Evolutionary conservation across 106 monocot genomes (phyloP), one percentile per base, ranked within the genome.

Genomic region (Alisma plantagoaquatica): DNA sequence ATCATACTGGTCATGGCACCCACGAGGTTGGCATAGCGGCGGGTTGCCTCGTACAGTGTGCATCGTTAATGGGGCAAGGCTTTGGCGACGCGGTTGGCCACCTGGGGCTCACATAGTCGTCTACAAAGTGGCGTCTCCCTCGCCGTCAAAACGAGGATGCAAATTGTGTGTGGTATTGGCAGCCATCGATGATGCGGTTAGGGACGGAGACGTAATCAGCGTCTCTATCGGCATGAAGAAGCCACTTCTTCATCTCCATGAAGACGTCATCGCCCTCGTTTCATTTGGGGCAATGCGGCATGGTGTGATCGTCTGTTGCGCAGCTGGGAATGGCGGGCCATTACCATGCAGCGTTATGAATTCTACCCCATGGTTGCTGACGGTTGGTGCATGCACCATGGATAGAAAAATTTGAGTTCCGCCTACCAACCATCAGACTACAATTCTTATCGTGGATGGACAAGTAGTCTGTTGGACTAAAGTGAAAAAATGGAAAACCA

Each of bases 71-170:
- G 49, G 38, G 22, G 24, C 81, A 74, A 47, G 96, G 84, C 22
- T 26, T 27, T 9, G 96, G 96, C 6, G 65, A 52, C 12, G 96
- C 96, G 24, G 42, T 60, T 0, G 96, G 89, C 8, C 96, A 16
- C 68, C 73, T 1, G 66, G 69, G 18, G 88, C 89, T n/a, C 67
- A 65, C 44, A 70, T 98, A 48, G 96, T 84, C 7, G 81, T 73
- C 6, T 98, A 98, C 70, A 98, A 98, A 67, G 78, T 89, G 27
- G 88, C 84, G 64, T 89, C 84, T 88, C 51, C 73, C 0, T n/a
- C n/a, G n/a, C n/a, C n/a, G n/a, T n/a, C n/a, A n/a, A n/a, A n/a
- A n/a, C 12, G 12, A 1, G 96, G 96, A 2, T 98, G 96, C 64
- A 81, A 35, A 31, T 78, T 81, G 45, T 89, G 60, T 24, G 60